A percentile compares a stretch with the other conserved stretches of the same genome.
Conservation (phyloP, 2,329 filamentous ascomycete genomes). For the Aureobasidium zeae region DNA sequence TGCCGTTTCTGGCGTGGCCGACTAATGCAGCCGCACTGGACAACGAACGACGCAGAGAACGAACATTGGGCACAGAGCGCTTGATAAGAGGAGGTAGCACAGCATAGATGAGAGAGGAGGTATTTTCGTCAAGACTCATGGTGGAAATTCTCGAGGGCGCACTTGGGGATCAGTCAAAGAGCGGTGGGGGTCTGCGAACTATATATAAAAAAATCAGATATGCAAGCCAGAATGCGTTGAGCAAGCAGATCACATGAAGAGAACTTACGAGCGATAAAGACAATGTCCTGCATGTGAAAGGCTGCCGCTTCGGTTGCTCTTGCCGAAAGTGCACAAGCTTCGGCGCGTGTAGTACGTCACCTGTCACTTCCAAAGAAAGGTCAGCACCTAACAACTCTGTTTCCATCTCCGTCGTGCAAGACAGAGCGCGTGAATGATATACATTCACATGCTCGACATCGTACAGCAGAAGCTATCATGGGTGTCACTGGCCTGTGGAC, state of each 20-base stretch:
- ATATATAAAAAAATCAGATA: too few relatives aligned
- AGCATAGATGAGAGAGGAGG: constrained; percentile 13
- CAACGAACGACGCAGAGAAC: constrained; percentile 16
- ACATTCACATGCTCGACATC: constrained; percentile 6
- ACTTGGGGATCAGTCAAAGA: too few relatives aligned
- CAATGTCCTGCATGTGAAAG: neutral
- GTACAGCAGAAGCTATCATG: constrained; percentile 48
- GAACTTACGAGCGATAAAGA: neutral
- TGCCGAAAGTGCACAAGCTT: neutral
- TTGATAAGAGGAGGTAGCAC: constrained; percentile 16
- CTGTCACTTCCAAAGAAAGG: too few relatives aligned
- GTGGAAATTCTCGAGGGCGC: neutral
- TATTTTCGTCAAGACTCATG: constrained; percentile 7
- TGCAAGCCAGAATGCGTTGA: constrained; percentile 15
- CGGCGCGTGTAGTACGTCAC: constrained; percentile 3
- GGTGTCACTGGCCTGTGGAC: constrained; percentile 98
- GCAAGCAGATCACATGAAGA: constrained; percentile 13
- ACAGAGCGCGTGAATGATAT: too few relatives aligned
- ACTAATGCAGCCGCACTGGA: constrained; percentile 9
- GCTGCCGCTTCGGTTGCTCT: neutral
- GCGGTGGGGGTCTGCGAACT: too few relatives aligned
- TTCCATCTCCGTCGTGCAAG: too few relatives aligned
- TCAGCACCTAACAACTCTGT: too few relatives aligned
- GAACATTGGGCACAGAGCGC: constrained; percentile 15
- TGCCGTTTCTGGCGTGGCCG: constrained; percentile 6